Evolutionary conservation across 1,139 yeast species (phyloP).

Genomic region (Blastobotrys raffinosifermentans): DNA sequence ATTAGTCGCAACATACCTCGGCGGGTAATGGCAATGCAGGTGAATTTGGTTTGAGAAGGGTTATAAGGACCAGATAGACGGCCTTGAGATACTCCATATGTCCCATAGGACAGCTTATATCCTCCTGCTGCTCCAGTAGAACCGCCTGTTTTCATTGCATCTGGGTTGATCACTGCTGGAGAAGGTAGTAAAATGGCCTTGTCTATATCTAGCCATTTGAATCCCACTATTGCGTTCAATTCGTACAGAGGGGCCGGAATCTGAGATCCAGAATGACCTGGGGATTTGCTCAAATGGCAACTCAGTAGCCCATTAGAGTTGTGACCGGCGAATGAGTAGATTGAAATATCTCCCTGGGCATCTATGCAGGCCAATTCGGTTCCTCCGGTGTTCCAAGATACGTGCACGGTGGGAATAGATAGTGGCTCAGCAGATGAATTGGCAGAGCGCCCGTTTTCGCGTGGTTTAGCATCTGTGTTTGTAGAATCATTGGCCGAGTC

Average conservation of each 20-base stretch:
- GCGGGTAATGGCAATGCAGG: slow-evolving; percentile 59
- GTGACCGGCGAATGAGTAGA: slow-evolving; percentile 23
- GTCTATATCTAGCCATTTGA: slow-evolving; percentile 66
- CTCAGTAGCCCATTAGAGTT: slow-evolving; percentile 21
- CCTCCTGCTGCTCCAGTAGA: slow-evolving; percentile 17
- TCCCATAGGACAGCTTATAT: slow-evolving; percentile 24
- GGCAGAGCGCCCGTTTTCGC: no score
- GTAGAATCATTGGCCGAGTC: no score
- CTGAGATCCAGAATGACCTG: slow-evolving; percentile 13
- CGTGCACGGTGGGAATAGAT: slow-evolving; percentile 27
- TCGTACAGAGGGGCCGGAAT: slow-evolving; percentile 19
- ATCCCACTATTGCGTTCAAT: slow-evolving; percentile 40
- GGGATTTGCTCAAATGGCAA: slow-evolving; percentile 14
- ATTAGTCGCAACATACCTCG: slow-evolving; percentile 50
- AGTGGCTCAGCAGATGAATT: neutral
- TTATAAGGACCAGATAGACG: slow-evolving; percentile 61
- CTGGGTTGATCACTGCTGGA: slow-evolving; percentile 21
- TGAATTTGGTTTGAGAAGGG: slow-evolving; percentile 64
- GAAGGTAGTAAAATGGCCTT: slow-evolving; percentile 43
- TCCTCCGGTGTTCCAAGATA: slow-evolving; percentile 40
- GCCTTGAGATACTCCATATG: slow-evolving; percentile 52
- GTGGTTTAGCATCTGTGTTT: no score
- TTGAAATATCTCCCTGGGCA: slow-evolving; percentile 35
- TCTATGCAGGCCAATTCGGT: slow-evolving; percentile 40
- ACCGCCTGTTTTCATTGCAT: slow-evolving; percentile 5